Conservation (phyloP, 495 filamentous ascomycete genomes). For the Hypoxylon lienhwacheense region DNA sequence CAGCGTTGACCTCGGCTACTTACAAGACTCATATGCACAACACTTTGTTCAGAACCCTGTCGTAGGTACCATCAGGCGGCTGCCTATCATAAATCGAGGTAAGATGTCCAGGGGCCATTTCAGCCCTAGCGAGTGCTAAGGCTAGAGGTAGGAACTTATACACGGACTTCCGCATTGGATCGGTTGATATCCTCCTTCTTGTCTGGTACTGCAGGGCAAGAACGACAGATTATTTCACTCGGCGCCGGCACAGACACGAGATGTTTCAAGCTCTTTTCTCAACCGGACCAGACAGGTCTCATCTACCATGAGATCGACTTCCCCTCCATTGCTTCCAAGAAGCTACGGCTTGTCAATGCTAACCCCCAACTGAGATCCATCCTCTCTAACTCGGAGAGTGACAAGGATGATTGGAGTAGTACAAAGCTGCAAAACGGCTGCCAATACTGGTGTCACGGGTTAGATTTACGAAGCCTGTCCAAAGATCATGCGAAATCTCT, state of each 20-base stretch:
- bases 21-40: slow-evolving; percentile 76
- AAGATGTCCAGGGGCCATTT: slow-evolving; percentile 28
- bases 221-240: slow-evolving; percentile 86
- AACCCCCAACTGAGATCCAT: slow-evolving; percentile 36
- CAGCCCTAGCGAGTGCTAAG: slow-evolving; percentile 26
- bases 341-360: slow-evolving; percentile 48
- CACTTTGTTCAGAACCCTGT: slow-evolving; percentile 57
- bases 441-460: slow-evolving; percentile 72
- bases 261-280: slow-evolving; percentile 66
- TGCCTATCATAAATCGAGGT: slow-evolving; percentile 95
- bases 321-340: slow-evolving; percentile 66
- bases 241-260: slow-evolving; percentile 94
- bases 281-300: slow-evolving; percentile 45
- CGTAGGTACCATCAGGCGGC: slow-evolving; percentile 52
- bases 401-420: slow-evolving; percentile 36
- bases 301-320: slow-evolving; percentile 96
- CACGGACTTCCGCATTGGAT: slow-evolving; percentile 86
- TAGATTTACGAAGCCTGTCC: slow-evolving; percentile 73
- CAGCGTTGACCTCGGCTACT: slow-evolving; percentile 84
- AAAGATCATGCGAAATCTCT: slow-evolving; percentile 29
- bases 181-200: slow-evolving; percentile 74
- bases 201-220: slow-evolving; percentile 36
- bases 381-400: slow-evolving; percentile 30
- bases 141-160: slow-evolving; percentile 75
- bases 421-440: slow-evolving; percentile 29